Evolutionary conservation across 306 rosid genomes (phyloP), one percentile per base, ranked within the genome.

Genomic region (Sphenostylis stenocarpa): DNA sequence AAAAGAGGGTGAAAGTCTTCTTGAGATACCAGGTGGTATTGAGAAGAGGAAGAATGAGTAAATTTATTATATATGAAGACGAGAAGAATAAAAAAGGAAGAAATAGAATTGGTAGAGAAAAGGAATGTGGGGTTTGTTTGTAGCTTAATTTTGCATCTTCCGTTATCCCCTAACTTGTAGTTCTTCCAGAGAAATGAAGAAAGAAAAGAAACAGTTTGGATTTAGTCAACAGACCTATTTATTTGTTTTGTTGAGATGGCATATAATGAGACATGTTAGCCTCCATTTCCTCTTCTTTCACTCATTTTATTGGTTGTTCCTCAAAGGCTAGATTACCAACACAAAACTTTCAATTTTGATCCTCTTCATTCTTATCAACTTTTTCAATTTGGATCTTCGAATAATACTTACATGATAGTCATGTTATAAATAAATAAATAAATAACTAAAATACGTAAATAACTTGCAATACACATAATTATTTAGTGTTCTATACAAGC

Each of bases 201-300:
- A 68, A 77, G 70, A 77, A 26, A 23, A 20, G 49, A 38, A 72
- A 20, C 49, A 45, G 17, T 33, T 64, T 84, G 69, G 90, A 87
- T 73, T 75, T 65, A 66, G 88, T 87, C 86, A 76, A 80, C 29
- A 38, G 34, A 66, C 39, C 67, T 23, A 66, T n/a, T n/a, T n/a
- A n/a, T n/a, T n/a, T n/a, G n/a, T n/a, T 14, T 71, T 34, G 52
- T 55, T 61, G 67, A 24, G 20, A 33, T 82, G 67, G 56, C 39
- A 23, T 47, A 67, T 68, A 43, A 53, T 72, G 56, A 77, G 79
- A 78, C 63, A 74, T 81, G 31, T 15, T 57, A 70, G 82, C 84
- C 86, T 81, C 56, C 7, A 51, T 17, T 77, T 81, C 69, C 80
- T 77, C 79, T 39, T 71, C 67, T 73, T 38, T 64, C 70, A 48